Percentiles rank a stretch among this genome's conserved stretches.
Conservation (phyloP, 2,329 filamentous ascomycete genomes). For the Cordyceps fumosorosea region DNA sequence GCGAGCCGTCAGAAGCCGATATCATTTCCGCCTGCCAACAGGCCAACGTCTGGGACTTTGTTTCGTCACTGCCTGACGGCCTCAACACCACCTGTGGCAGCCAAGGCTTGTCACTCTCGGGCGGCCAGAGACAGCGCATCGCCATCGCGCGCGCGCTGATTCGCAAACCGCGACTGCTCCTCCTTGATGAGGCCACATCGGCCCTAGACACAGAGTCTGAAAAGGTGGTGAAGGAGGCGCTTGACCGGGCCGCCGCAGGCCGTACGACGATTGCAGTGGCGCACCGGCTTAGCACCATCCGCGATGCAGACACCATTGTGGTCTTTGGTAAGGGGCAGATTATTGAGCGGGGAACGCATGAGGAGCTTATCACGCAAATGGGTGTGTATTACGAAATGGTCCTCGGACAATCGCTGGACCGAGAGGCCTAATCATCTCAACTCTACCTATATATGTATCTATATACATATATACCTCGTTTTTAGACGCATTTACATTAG, state of each 20-base stretch:
- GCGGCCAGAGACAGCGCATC: slow-evolving; percentile 66
- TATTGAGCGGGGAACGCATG: slow-evolving; percentile 55
- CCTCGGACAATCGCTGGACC: slow-evolving; percentile 35
- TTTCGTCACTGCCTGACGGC: slow-evolving; percentile 49
- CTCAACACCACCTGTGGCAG: slow-evolving; percentile 59
- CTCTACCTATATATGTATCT: neutral
- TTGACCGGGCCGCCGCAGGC: slow-evolving; percentile 40
- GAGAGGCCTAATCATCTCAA: slow-evolving; percentile 19
- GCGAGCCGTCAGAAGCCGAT: slow-evolving; percentile 27
- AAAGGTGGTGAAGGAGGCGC: slow-evolving; percentile 55
- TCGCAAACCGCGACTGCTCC: slow-evolving; percentile 57
- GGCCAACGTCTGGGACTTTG: slow-evolving; percentile 51
- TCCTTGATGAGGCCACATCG: slow-evolving; percentile 67
- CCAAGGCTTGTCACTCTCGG: slow-evolving; percentile 61
- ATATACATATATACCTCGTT: neutral
- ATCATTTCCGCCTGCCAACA: slow-evolving; percentile 45
- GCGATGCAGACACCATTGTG: slow-evolving; percentile 56
- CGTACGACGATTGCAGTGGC: slow-evolving; percentile 58
- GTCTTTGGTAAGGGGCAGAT: slow-evolving; percentile 45
- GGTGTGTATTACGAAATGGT: slow-evolving; percentile 51
- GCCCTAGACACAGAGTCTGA: slow-evolving; percentile 60
- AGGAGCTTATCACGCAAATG: slow-evolving; percentile 43
- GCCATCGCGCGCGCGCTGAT: slow-evolving; percentile 68
- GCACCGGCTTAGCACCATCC: slow-evolving; percentile 49
- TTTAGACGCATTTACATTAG: too few species aligned